A percentile compares a stretch with the other conserved stretches of the same genome.
These are phyloP conservation scores for Monoraphidium neglectum DNA, from an alignment of 139 green algal genomes.

Conservation along the genomic window DNA sequence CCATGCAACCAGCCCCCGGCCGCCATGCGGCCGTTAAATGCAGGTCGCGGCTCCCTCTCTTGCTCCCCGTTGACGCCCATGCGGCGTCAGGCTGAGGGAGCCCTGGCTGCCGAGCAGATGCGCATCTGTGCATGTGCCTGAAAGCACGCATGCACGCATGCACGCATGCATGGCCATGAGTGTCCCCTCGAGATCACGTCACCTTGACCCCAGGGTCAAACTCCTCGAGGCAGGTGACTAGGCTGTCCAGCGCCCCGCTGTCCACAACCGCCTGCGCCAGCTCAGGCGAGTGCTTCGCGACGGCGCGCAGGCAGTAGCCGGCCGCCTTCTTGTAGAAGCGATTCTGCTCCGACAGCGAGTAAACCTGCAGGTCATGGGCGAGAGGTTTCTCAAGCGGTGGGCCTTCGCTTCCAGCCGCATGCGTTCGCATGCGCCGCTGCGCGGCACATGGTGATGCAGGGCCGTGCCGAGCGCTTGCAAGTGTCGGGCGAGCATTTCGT, in stretches of 20 bases:
- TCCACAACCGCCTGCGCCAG: constrained; percentile 85
- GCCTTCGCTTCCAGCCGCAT: background rate
- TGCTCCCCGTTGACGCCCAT: too few species aligned
- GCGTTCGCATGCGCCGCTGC: background rate
- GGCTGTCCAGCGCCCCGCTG: constrained; percentile 70
- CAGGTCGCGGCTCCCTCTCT: too few species aligned
- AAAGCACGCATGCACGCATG: too few species aligned
- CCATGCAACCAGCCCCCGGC: too few species aligned
- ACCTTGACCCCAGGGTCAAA: constrained; percentile 86
- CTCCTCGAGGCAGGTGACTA: constrained; percentile 89
- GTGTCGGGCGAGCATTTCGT: background rate
- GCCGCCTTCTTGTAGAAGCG: constrained; percentile 88
- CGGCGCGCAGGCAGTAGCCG: constrained; percentile 81
- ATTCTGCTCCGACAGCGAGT: constrained; percentile 82
- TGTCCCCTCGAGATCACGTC: too few species aligned
- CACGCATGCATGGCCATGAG: too few species aligned
- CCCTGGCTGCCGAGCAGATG: background rate
- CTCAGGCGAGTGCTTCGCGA: constrained; percentile 76
- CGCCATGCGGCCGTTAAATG: too few species aligned
- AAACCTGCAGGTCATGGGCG: constrained; percentile 50
- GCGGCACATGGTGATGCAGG: too few species aligned
- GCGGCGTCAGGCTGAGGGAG: too few species aligned
- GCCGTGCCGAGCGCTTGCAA: too few species aligned
- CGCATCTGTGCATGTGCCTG: too few species aligned
- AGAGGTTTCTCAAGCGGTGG: background rate